Percentiles rank a stretch among this genome's conserved stretches.
Evolutionary conservation across 1,284 basidiomycete genomes (phyloP).

Genomic region (Apiotrichum gracile): DNA sequence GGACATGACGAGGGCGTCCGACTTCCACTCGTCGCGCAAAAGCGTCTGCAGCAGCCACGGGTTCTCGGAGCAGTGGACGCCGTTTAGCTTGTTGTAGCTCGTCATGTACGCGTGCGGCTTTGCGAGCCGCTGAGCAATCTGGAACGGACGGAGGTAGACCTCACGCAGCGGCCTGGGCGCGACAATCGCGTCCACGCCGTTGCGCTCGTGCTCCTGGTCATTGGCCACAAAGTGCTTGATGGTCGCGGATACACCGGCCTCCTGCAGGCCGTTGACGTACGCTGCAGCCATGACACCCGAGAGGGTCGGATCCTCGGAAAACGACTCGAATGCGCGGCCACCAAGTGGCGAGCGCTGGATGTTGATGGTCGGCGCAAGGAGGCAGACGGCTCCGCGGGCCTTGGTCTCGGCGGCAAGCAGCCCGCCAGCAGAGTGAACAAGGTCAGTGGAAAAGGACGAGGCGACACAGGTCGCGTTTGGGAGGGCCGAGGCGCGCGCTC

Average conservation of each 20-base stretch:
- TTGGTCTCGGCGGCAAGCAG: constrained; percentile 1
- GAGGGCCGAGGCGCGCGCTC: background rate
- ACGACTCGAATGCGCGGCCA: constrained; percentile 53
- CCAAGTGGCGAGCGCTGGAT: constrained; percentile 69
- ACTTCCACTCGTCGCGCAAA: constrained; percentile 58
- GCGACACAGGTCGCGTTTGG: background rate
- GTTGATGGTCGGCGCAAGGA: constrained; percentile 55
- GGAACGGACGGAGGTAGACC: constrained; percentile 75
- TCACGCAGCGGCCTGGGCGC: constrained; percentile 66
- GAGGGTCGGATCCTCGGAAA: constrained; percentile 68
- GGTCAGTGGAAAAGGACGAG: background rate
- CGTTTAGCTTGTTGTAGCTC: constrained; percentile 57
- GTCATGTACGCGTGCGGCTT: constrained; percentile 47
- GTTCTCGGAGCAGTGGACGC: constrained; percentile 65
- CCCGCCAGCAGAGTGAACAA: background rate
- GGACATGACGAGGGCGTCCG: constrained; percentile 60
- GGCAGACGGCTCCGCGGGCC: constrained; percentile 1
- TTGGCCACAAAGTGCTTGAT: constrained; percentile 37
- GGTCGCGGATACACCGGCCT: constrained; percentile 56
- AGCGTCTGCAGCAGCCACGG: constrained; percentile 51
- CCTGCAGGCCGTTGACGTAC: constrained; percentile 66
- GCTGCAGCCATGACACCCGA: constrained; percentile 63
- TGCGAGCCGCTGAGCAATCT: constrained; percentile 64
- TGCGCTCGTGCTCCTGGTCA: constrained; percentile 19
- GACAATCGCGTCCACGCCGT: constrained; percentile 43